Conservation (phyloP, 768 basidiomycete species). For the Hygrocybe coccinea region DNA sequence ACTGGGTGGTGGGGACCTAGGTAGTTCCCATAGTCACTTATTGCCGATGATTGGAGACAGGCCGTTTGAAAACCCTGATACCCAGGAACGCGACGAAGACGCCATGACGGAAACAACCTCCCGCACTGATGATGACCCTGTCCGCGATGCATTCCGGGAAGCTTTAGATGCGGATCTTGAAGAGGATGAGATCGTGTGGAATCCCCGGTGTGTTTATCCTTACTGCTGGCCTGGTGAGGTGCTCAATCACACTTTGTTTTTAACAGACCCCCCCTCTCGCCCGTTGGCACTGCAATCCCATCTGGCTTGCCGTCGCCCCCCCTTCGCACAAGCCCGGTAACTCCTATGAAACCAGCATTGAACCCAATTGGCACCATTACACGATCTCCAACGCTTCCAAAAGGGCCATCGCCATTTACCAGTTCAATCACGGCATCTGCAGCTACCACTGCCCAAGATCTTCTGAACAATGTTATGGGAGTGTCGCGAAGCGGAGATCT, state of each 20-base stretch:
- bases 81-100: conserved; percentile 44
- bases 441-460: conserved; percentile 63
- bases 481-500: conserved; percentile 23
- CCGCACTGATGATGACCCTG: conserved; percentile 77
- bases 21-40: conserved; percentile 18
- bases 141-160: conserved; percentile 59
- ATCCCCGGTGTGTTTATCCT: conserved; percentile 49
- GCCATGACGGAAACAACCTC: conserved; percentile 64
- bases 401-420: conserved; percentile 18
- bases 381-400: conserved; percentile 30
- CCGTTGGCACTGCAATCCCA: conserved; percentile 26
- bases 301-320: conserved; percentile 31
- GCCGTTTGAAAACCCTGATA: conserved; percentile 9
- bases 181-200: conserved; percentile 73
- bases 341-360: conserved; percentile 29
- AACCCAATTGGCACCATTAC: conserved; percentile 29
- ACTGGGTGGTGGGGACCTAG: conserved; percentile 19
- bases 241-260: not conserved
- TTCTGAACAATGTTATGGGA: conserved; percentile 53
- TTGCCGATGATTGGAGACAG: conserved; percentile 24
- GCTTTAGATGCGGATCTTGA: conserved; percentile 35
- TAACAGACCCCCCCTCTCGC: not conserved
- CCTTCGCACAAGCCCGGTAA: conserved; percentile 30
- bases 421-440: conserved; percentile 17
- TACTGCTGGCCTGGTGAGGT: not conserved